Evolutionary conservation across 164 flowering plant genomes (phyloP), one percentile per base, ranked within the genome.

Genomic region (Amborella trichopoda): DNA sequence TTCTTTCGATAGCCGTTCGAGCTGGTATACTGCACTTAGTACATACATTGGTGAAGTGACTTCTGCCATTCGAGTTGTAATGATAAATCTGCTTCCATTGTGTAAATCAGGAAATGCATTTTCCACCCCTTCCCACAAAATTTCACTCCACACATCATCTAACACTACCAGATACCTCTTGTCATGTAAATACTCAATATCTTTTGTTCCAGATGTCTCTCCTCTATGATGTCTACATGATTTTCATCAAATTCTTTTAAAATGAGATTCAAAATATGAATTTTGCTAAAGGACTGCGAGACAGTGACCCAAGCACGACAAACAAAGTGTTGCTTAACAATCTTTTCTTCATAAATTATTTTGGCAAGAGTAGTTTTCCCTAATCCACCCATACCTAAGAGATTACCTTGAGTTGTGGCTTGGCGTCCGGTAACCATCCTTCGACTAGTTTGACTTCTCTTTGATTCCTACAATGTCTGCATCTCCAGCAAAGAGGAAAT

Each of bases 391-490:
- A 30, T 30, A 6, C 34, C 34, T 13, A 30, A 30, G 34, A 30
- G 13, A 30, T 30, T 13, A 30, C 34, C 34, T 6, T 30, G 34
- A 6, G 34, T 25, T 6, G 16, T 8, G 40, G 37, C 8, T 6
- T 10, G 12, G 67, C 67, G 19, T 52, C 46, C 4, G 60, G 49
- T 5, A 77, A 38, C 78, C 78, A 69, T 6, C 62, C 55, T 43
- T 69, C 71, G 3, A 73, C 28, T 65, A 65, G 68, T 37, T 44
- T 36, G 2, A 61, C 54, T 27, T 71, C 77, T 0, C 39, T 69
- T 44, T 73, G 78, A 52, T 38, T 77, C 79, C 10, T 73, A 71
- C 18, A 77, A 70, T 41, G 58, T 60, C 16, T 63, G 54, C 33
- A 67, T 71, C 28, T 77, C 77, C 40, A 59, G 73, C 18, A 62